Percentiles rank a stretch among this genome's conserved stretches.
These are phyloP conservation scores for Pulicaria dysenterica DNA, from an alignment of 129 eudicot genomes.

Conservation along the genomic window DNA sequence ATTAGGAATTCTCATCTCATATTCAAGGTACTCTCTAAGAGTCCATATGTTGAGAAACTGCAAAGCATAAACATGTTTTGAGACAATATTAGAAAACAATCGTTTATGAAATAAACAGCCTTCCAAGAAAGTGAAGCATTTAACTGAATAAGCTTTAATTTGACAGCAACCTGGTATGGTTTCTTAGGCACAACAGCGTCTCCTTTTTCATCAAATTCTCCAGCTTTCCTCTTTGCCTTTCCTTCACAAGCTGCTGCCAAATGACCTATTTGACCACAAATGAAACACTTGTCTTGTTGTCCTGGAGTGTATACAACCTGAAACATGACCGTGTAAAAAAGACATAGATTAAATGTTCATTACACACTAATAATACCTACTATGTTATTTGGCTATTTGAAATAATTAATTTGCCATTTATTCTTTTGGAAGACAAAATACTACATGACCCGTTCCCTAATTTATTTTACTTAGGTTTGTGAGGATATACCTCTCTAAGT, in stretches of 20 bases:
- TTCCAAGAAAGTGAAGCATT: not conserved
- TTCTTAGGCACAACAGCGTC: slow-evolving; percentile 42
- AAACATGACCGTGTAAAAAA: not conserved
- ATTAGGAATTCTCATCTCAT: slow-evolving; percentile 88
- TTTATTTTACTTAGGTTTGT: slow-evolving; percentile 18
- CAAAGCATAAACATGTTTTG: slow-evolving; percentile 31
- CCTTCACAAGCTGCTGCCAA: slow-evolving; percentile 64
- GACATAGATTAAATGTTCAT: slow-evolving; percentile 8
- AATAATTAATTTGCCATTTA: slow-evolving; percentile 2
- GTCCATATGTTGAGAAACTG: slow-evolving; percentile 97
- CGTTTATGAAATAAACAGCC: not conserved
- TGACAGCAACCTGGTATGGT: slow-evolving; percentile 40
- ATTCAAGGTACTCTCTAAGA: slow-evolving; percentile 88
- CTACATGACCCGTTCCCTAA: slow-evolving; percentile 3
- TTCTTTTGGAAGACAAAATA: not conserved
- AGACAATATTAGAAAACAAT: not conserved
- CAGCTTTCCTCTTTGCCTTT: slow-evolving; percentile 47
- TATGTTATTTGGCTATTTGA: slow-evolving; percentile 8
- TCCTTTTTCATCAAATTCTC: slow-evolving; percentile 48
- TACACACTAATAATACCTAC: slow-evolving; percentile 16
- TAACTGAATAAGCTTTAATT: slow-evolving; percentile 4
- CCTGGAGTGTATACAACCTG: slow-evolving; percentile 97
- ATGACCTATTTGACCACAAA: slow-evolving; percentile 97
- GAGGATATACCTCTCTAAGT: slow-evolving; percentile 75
- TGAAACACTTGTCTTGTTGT: slow-evolving; percentile 90